Evolutionary conservation across 768 basidiomycete species (phyloP), one percentile per base, ranked within the genome.

Genomic region (Mycena latifolia): DNA sequence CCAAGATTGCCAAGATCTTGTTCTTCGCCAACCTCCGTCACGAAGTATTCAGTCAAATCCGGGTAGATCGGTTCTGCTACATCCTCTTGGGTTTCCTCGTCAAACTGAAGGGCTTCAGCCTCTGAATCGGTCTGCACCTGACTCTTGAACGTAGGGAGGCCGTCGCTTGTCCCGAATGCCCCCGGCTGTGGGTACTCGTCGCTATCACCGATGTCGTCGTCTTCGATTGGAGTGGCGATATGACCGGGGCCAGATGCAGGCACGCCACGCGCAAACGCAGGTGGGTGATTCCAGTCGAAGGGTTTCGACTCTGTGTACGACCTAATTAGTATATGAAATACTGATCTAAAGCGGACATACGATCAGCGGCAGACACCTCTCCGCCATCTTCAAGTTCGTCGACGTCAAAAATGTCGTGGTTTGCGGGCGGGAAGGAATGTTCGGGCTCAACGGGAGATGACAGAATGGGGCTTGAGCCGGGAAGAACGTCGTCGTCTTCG

Each of bases 211-310:
- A 62, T 14, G 15, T 41, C 43, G 7, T 61, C 51, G 1, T 58
- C 51, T 8, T 67, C 55, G 17, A 63, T 45, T 37, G 61, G 50
- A 18, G 61, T 58, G 8, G 55, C 61, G 9, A 67, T 33, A 45
- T 58, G 66, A 15, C 66, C 61, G 10, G 66, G 35, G 11, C 52
- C 37, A 24, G 61, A 63, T 25, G 61, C 52, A 4, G 35, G 50
- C 45, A 54, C 43, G 14, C 61, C 66, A 3, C 62, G 55, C 3
- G 28, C 27, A 29, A 67, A 67, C 27, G 66, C 61, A 41, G 61
- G 66, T 3, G 66, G 66, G 45, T 67, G 18, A 25, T 67, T 47
- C 66, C 66, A 67, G 25, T 67, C 66, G 25, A 67, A 62, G 29
- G 43, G 29, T 46, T 47, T n/a, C 2, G 50, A 11, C 17, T 57